A percentile compares a stretch with the other conserved stretches of the same genome.
phyloP scores from a whole-genome alignment of 306 rosid genomes.

The Pyrus bretschneideri region DNA sequence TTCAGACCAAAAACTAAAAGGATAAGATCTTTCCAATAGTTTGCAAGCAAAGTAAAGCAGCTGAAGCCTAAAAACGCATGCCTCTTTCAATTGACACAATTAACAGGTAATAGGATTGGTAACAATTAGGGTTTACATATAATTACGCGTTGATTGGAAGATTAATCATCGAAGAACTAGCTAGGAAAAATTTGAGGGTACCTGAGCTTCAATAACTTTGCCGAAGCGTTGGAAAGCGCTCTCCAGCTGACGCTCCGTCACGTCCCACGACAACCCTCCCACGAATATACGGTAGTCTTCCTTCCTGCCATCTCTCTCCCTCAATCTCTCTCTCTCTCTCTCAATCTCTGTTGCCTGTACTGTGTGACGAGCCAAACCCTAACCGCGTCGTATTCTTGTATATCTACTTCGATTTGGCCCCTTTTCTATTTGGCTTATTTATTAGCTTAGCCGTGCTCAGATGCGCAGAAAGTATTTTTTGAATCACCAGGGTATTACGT shows the following conservation, averaged over 20 bases:
- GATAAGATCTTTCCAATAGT: neutral
- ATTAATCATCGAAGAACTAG: neutral
- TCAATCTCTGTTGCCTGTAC: neutral
- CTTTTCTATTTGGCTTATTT: neutral
- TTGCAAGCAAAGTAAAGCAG: neutral
- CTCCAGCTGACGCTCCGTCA: constrained; percentile 86
- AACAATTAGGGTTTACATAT: neutral
- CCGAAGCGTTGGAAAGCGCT: constrained; percentile 76
- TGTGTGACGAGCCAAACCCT: constrained; percentile 4
- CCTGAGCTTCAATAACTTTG: constrained; percentile 76
- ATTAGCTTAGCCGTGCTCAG: no score
- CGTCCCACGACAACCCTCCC: constrained; percentile 85
- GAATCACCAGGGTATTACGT: rapidly evolving
- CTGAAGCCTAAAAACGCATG: neutral
- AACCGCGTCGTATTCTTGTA: neutral
- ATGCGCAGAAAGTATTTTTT: no score
- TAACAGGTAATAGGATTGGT: neutral
- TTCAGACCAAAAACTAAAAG: no score
- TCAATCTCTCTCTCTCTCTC: constrained; percentile 5
- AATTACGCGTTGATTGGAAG: neutral
- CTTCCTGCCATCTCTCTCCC: constrained; percentile 57
- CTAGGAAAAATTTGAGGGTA: constrained; percentile 10
- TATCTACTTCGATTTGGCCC: neutral
- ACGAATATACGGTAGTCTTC: constrained; percentile 86
- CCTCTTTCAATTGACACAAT: neutral